A percentile compares a stretch with the other conserved stretches of the same genome.
Evolutionary conservation across 805 yeast species (phyloP).

Genomic region (Teunomyces funiuensis): DNA sequence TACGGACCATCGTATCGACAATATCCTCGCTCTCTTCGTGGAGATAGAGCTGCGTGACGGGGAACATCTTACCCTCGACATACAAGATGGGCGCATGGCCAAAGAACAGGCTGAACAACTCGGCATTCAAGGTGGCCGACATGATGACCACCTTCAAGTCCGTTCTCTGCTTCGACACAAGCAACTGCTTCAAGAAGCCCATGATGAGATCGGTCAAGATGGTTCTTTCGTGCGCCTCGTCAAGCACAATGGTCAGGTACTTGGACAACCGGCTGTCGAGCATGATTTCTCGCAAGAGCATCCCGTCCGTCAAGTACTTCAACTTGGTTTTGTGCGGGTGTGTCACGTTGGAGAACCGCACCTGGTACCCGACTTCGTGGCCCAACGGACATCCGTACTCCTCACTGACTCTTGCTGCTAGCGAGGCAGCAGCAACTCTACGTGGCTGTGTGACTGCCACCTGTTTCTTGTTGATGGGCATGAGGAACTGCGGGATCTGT

Average conservation of each 20-base stretch:
- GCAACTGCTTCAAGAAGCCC: constrained; percentile 79
- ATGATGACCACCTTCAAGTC: constrained; percentile 75
- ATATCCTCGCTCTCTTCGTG: constrained; percentile 71
- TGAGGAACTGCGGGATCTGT: constrained; percentile 90
- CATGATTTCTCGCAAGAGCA: constrained; percentile 91
- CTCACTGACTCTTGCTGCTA: constrained; percentile 89
- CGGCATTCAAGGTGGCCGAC: constrained; percentile 98
- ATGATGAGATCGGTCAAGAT: constrained; percentile 84
- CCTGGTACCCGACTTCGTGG: constrained; percentile 85
- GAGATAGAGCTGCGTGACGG: constrained; percentile 73
- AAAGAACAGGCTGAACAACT: constrained; percentile 76
- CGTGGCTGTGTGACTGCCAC: constrained; percentile 97
- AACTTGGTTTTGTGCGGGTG: constrained; percentile 57
- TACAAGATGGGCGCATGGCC: constrained; percentile 76
- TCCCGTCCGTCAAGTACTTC: constrained; percentile 94
- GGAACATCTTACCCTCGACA: constrained; percentile 87
- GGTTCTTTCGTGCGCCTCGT: constrained; percentile 98
- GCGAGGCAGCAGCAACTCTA: constrained; percentile 93
- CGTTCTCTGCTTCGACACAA: constrained; percentile 47
- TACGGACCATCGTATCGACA: constrained; percentile 72
- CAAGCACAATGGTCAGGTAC: constrained; percentile 79
- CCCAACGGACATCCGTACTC: constrained; percentile 81
- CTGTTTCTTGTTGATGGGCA: constrained; percentile 50
- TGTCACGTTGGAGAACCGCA: constrained; percentile 79
- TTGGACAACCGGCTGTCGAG: constrained; percentile 59